phyloP scores from a whole-genome alignment of 1,139 yeast genomes.

The Arxiozyma heterogenica region DNA sequence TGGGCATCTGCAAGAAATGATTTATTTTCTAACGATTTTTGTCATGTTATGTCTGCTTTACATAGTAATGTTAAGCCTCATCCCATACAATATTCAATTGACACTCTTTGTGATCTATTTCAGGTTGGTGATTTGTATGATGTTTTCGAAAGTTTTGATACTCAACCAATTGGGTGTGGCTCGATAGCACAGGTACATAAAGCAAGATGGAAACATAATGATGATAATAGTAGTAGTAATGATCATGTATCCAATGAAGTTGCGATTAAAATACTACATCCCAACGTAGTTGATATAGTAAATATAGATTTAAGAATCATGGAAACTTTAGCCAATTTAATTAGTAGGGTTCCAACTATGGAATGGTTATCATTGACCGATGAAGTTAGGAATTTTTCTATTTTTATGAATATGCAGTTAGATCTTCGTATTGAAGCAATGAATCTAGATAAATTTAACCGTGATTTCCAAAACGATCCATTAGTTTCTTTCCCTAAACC shows the following conservation, averaged over 20 bases:
- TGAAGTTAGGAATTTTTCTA: conserved; percentile 81
- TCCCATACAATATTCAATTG: conserved; percentile 50
- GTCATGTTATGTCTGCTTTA: conserved; percentile 64
- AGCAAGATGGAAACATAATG: conserved; percentile 45
- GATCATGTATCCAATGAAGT: conserved; percentile 38
- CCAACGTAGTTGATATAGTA: conserved; percentile 63
- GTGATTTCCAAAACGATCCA: conserved; percentile 37
- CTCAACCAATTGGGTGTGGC: conserved; percentile 82
- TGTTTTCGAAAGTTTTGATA: conserved; percentile 71
- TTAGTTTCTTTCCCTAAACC: conserved; percentile 70
- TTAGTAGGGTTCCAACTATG: conserved; percentile 80
- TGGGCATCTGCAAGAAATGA: conserved; percentile 99
- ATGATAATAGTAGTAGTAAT: neutral
- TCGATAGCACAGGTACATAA: conserved; percentile 94
- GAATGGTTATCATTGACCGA: conserved; percentile 95
- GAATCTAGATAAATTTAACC: conserved; percentile 57
- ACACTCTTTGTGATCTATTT: conserved; percentile 52
- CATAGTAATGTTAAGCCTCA: conserved; percentile 84
- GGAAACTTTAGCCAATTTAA: conserved; percentile 62
- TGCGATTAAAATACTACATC: conserved; percentile 90
- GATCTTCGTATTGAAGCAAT: conserved; percentile 85
- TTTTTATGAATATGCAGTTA: conserved; percentile 79
- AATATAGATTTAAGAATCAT: conserved; percentile 77
- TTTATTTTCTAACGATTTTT: conserved; percentile 71
- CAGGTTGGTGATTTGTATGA: conserved; percentile 48